These are phyloP conservation scores for Hypoxylon sp. DNA, from an alignment of 2,329 filamentous ascomycete species.

Conservation along the genomic window DNA sequence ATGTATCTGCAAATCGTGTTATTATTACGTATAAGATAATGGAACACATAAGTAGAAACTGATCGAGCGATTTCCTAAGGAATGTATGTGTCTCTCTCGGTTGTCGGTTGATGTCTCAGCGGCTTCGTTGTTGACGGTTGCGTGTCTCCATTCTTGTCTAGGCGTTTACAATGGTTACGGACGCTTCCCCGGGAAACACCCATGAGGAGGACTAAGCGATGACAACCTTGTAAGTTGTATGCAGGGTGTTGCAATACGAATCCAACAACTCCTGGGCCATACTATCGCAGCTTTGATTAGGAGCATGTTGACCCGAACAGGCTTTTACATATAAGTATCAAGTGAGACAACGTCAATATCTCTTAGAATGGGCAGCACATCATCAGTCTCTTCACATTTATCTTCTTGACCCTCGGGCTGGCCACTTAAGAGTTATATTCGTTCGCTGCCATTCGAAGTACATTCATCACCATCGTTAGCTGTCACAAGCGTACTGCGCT, in stretches of 20 bases:
- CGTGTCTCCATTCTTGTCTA: conserved; percentile 33
- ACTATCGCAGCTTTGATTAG: conserved; percentile 25
- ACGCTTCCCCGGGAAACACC: conserved; percentile 19
- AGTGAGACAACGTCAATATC: neutral
- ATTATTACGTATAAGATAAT: neutral
- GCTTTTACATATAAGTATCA: conserved; percentile 38
- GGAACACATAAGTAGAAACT: neutral
- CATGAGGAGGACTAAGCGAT: conserved; percentile 31
- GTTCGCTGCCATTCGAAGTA: conserved; percentile 9
- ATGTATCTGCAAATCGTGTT: neutral
- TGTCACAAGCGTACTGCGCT: neutral
- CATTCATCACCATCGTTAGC: conserved; percentile 4
- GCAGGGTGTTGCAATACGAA: conserved; percentile 26
- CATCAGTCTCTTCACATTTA: conserved; percentile 20
- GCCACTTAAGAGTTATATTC: conserved; percentile 21
- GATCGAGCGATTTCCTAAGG: neutral
- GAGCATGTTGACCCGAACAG: neutral
- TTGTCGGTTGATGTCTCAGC: conserved; percentile 26
- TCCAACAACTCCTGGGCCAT: conserved; percentile 18
- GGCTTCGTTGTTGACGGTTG: conserved; percentile 23
- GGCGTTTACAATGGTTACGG: conserved; percentile 19
- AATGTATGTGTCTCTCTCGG: conserved; percentile 1
- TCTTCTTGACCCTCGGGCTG: conserved; percentile 17
- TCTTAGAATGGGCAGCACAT: conserved; percentile 27
- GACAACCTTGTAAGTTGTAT: conserved; percentile 22